Evolutionary conservation across 805 yeast genomes (phyloP).

Genomic region (Suhomyces faveliae): DNA sequence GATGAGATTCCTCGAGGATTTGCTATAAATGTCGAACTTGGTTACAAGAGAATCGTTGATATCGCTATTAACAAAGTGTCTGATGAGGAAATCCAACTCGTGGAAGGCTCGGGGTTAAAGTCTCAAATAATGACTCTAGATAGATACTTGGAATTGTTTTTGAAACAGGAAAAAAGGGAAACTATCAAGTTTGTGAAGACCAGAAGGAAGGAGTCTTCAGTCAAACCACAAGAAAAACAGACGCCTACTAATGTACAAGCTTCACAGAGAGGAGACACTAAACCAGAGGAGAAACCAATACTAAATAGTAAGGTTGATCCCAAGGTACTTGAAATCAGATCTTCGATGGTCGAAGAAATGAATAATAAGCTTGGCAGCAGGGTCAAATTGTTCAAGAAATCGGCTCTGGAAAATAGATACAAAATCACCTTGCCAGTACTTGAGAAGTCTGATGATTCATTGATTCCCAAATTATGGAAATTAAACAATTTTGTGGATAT

Average conservation of each 20-base stretch:
- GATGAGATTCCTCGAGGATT: slow-evolving; percentile 69
- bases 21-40: slow-evolving; percentile 64
- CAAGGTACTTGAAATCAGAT: slow-evolving; percentile 11
- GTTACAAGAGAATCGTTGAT: slow-evolving; percentile 49
- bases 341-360: slow-evolving; percentile 24
- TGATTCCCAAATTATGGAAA: slow-evolving; percentile 31
- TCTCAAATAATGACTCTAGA: slow-evolving; percentile 58
- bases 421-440: slow-evolving; percentile 32
- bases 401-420: slow-evolving; percentile 24
- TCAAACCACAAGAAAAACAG: background rate
- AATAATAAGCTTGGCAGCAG: slow-evolving; percentile 23
- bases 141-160: slow-evolving; percentile 54
- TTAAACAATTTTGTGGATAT: slow-evolving; percentile 26
- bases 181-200: slow-evolving; percentile 59
- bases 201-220: slow-evolving; percentile 7
- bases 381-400: slow-evolving; percentile 14
- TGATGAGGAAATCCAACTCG: slow-evolving; percentile 31
- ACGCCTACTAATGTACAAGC: background rate
- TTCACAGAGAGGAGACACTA: too few species aligned
- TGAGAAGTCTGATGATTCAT: background rate
- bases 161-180: slow-evolving; percentile 57
- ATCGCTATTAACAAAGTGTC: slow-evolving; percentile 20
- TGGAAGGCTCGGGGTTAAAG: slow-evolving; percentile 50
- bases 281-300: background rate
- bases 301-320: background rate